These are phyloP conservation scores for Sonneratia caseolaris DNA, from an alignment of 345 rosid genomes.

Conservation along the genomic window DNA sequence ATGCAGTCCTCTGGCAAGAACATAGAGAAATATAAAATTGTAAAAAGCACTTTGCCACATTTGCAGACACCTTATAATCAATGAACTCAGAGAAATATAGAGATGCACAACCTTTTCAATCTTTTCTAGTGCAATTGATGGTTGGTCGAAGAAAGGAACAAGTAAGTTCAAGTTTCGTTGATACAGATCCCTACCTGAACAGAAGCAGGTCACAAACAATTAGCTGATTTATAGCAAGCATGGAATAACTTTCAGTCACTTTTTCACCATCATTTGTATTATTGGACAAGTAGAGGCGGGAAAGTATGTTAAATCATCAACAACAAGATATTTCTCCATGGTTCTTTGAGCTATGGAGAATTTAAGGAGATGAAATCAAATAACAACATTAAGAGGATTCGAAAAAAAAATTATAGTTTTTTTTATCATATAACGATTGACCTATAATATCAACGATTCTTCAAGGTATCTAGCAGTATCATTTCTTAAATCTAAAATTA, in stretches of 20 bases:
- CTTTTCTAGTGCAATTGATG: constrained; percentile 51
- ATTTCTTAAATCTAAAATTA: not conserved
- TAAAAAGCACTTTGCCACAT: not conserved
- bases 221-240: not conserved
- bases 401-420: not conserved
- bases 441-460: no score
- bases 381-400: not conserved
- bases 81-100: not conserved
- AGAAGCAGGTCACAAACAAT: constrained; percentile 2
- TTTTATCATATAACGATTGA: not conserved
- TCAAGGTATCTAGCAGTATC: not conserved
- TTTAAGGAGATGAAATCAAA: not conserved
- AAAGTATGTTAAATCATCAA: not conserved
- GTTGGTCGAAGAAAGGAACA: constrained; percentile 70
- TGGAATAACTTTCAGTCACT: not conserved
- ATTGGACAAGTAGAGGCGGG: no score
- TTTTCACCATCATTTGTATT: not conserved
- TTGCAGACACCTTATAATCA: not conserved
- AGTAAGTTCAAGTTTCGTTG: constrained; percentile 72
- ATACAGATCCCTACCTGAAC: constrained; percentile 60
- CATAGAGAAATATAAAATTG: not conserved
- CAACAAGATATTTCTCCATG: not conserved
- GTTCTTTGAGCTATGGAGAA: not conserved
- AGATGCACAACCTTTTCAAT: constrained; percentile 50
- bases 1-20: not conserved